Evolutionary conservation across 208 protist species (phyloP), one percentile per base, ranked within the genome.

Genomic region (Endotrypanum monterogeii): DNA sequence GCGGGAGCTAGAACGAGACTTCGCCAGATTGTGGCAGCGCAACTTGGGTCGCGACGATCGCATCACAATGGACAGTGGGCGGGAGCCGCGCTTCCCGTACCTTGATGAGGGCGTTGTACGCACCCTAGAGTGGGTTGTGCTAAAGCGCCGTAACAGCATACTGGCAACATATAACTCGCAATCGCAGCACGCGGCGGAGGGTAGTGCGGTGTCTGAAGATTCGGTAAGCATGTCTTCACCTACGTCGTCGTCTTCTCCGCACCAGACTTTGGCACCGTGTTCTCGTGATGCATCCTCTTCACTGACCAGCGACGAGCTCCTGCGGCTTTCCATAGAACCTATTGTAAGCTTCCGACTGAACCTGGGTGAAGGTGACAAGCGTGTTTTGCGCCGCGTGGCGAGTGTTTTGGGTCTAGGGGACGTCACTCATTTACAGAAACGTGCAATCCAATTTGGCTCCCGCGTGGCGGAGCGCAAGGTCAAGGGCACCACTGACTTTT

Each of bases 381-480:
- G 87, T 28, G 84, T 98, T 14, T 87, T 98, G 39, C 89, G 97
- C 9, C 73, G 71, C 35, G 86, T 89, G 28, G 97, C 96, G 11
- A 71, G 71, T 8, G 73, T 90, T 41, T 48, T 99, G n/a, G 98
- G 98, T 0, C 83, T 99, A 23, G 52, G 67, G 11, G 78, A 73
- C 14, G 89, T 94, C 35, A 86, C 95, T 28, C 69, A 74, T 23
- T 81, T 98, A 60, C 88, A 98, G 75, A 99, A 99, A 85, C 91
- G 98, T 16, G 98, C 98, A 4, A 99, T 99, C 51, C 98, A 99
- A 84, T 99, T 99, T 71, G 98, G 98, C 66, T 97, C 98, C 7
- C 89, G 98, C 28, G 91, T 99, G 54, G 98, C 98, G 12, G 93
- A 98, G 51, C 62, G 88, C 14, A 83, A 82, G 48, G 73, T 89